These are phyloP conservation scores for Stagonosporopsis vannaccii DNA, from an alignment of 2,329 filamentous ascomycete genomes.

Conservation along the genomic window DNA sequence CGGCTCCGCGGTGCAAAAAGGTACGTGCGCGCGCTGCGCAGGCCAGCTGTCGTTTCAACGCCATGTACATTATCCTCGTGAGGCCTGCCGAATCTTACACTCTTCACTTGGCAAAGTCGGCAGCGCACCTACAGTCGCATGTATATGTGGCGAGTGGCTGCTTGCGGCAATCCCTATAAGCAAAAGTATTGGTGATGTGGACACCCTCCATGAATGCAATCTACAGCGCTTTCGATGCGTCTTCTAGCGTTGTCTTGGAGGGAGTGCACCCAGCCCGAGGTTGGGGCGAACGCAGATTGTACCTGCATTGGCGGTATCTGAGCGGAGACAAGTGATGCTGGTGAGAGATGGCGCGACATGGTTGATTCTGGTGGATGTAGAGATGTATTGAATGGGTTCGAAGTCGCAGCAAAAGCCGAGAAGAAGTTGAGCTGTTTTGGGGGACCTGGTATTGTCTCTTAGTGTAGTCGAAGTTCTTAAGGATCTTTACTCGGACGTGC, in stretches of 20 bases:
- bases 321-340: not conserved
- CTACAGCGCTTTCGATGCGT: constrained; percentile 1
- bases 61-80: not conserved
- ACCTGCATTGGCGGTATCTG: constrained; percentile 7
- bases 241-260: constrained; percentile 6
- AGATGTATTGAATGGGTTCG: no score
- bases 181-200: not conserved
- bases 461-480: no score
- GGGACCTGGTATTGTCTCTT: no score
- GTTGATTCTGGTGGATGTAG: no score
- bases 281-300: constrained; percentile 3
- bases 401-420: no score
- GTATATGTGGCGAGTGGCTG: not conserved
- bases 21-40: not conserved
- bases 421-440: no score
- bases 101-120: not conserved
- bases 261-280: not conserved
- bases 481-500: no score
- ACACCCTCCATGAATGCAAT: constrained; percentile 2
- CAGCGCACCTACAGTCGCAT: not conserved
- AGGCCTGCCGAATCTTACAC: not conserved
- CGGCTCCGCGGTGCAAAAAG: not conserved
- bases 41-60: no score
- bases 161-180: not conserved
- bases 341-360: not conserved